Evolutionary conservation across 768 basidiomycete species (phyloP), one percentile per base, ranked within the genome.

Genomic region (Kwoniella sp.): DNA sequence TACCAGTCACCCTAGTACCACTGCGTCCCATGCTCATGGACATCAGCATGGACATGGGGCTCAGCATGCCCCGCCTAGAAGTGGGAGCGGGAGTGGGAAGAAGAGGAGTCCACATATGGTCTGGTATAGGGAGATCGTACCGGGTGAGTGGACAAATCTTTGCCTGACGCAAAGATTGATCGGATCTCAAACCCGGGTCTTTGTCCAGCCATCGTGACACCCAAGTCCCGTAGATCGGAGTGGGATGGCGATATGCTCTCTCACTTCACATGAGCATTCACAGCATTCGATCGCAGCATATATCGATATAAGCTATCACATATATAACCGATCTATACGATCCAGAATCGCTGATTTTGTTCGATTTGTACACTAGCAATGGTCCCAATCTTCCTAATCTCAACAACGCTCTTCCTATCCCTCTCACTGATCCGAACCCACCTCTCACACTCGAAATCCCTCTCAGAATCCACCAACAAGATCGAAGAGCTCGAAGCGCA

Each of bases 91-190:
- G 36, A 46, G 21, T 19, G 63, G 51, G 26, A 71, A 71, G 53
- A 64, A 62, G 33, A 64, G 69, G 1, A 76, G 68, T 63, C 55
- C 64, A 19, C 75, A 78, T 69, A 55, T 75, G 46, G 69, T 79
- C 2, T 79, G 78, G 78, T 79, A 79, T 60, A 55, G 78, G 13
- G 78, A 79, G 71, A 77, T 77, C 30, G 74, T 79, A 12, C 76
- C 78, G 4, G 76, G 76, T 77, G 49, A 68, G 73, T 44, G 40
- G 17, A 15, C 33, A 19, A 10, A 19, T 10, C 64, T 17, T 19
- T 17, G 46, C 46, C 19, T 47, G 48, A 3, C 48, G 22, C 13
- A 17, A 24, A 49, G 22, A 22, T 22, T 47, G 46, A 47, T 17
- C 7, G 6, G 46, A 47, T 19, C 7, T 47, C 46, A 17, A 5